phyloP scores from a whole-genome alignment of 2,329 filamentous ascomycete species.

The Aspergillus brasiliensis region DNA sequence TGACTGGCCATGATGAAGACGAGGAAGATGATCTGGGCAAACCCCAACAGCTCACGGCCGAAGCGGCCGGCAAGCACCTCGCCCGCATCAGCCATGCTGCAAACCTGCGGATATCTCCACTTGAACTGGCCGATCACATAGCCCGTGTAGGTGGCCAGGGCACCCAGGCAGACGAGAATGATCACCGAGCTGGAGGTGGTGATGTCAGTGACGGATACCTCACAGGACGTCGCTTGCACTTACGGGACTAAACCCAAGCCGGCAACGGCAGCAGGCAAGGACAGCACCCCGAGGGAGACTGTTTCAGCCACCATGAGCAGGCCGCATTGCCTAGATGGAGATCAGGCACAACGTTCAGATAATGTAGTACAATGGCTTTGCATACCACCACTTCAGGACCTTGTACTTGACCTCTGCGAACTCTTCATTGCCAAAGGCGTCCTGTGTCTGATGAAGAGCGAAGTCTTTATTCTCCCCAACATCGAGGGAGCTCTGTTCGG shows the following conservation, averaged over 20 bases:
- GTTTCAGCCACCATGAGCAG: constrained; percentile 62
- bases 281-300: constrained; percentile 59
- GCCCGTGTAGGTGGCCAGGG: constrained; percentile 62
- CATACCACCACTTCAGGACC: constrained; percentile 51
- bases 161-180: constrained; percentile 55
- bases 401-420: constrained; percentile 53
- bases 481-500: constrained; percentile 13
- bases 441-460: constrained; percentile 26
- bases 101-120: constrained; percentile 58
- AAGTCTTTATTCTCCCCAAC: constrained; percentile 26
- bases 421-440: constrained; percentile 46
- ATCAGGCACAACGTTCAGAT: constrained; percentile 26
- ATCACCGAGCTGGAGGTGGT: constrained; percentile 49
- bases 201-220: not conserved
- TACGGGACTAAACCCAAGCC: constrained; percentile 56
- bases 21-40: constrained; percentile 64
- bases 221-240: constrained; percentile 16
- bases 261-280: constrained; percentile 56
- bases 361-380: not conserved
- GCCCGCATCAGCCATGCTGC: constrained; percentile 69
- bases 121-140: constrained; percentile 64
- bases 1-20: constrained; percentile 73
- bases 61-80: constrained; percentile 61
- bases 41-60: constrained; percentile 64
- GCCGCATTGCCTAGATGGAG: constrained; percentile 45